These are phyloP conservation scores for Themeda triandra DNA, from an alignment of 176 grass and related monocot genomes.

Conservation along the genomic window DNA sequence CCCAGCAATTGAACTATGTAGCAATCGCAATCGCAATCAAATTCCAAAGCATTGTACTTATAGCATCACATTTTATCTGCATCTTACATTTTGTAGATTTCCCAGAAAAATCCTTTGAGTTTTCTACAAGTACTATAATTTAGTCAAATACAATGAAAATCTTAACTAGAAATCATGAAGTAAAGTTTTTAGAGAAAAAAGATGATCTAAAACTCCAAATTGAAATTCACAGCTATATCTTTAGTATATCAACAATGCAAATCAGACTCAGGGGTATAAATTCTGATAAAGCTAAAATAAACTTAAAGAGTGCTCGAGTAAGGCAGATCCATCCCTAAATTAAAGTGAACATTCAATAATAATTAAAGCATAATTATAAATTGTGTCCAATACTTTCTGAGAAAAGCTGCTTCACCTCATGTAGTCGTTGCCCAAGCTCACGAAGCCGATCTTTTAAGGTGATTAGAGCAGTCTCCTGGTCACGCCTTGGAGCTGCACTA, in stretches of 20 bases:
- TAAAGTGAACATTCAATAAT: not conserved
- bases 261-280: not conserved
- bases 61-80: not conserved
- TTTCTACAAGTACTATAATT: not conserved
- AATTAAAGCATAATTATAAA: not conserved
- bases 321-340: not conserved
- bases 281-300: not conserved
- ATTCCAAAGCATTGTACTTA: not conserved
- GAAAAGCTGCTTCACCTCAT: constrained; percentile 54
- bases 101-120: not conserved
- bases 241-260: not conserved
- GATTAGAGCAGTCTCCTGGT: constrained; percentile 43
- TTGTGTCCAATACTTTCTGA: not conserved
- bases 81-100: not conserved
- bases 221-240: not conserved
- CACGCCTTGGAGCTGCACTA: constrained; percentile 41
- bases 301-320: not conserved
- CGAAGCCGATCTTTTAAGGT: constrained; percentile 59
- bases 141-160: not conserved
- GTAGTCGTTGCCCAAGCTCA: constrained; percentile 54
- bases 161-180: not conserved
- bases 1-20: not conserved
- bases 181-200: not conserved
- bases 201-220: constrained; percentile 7
- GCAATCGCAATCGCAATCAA: constrained; percentile 9